Evolutionary conservation across 257 asterid genomes (phyloP), one percentile per base, ranked within the genome.

Genomic region (Solanum tacnaense): DNA sequence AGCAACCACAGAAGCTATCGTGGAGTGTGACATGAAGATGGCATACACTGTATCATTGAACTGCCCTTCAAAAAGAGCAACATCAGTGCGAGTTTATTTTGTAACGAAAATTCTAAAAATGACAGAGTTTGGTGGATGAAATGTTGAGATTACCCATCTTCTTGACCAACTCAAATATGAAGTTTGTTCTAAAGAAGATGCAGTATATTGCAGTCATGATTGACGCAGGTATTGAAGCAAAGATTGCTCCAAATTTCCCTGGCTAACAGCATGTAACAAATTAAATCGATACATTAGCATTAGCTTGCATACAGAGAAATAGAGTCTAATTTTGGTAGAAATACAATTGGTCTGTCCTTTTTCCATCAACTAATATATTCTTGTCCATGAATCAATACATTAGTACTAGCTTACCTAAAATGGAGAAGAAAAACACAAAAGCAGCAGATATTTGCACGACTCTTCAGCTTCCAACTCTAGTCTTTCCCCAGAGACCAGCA

Each of bases 201-300:
- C 41, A 38, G 41, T 38, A 38, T 38, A 96, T 87, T 5, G 94
- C 96, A 20, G 94, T 96, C 90, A 93, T 90, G 86, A 95, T 94
- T 58, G 96, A 92, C 91, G 83, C 75, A 60, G 98, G 96, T 60
- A 94, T 93, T 27, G 41, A 90, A 29, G 98, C 96, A 13, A 94
- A 94, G 72, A 96, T 8, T 12, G 97, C 96, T 73, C 98, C 96
- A 74, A 96, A 85, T 89, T 94, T 94, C 34, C 96, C 98, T 95
- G 93, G 84, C 35, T 20, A 76, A 87, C 21, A 34, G 29, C 25
- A 16, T 25, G 46, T 34, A 16, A 73, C 4, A 3, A 4, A 32
- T 35, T 35, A 27, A 10, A 74, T 20, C 31, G 0, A 35, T 72
- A 35, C 52, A 35, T 10, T 23, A 9, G 20, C 46, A 74, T 73